These are phyloP conservation scores for Tolypocladium inflatum DNA, from an alignment of 2,329 filamentous ascomycete genomes.

Conservation along the genomic window DNA sequence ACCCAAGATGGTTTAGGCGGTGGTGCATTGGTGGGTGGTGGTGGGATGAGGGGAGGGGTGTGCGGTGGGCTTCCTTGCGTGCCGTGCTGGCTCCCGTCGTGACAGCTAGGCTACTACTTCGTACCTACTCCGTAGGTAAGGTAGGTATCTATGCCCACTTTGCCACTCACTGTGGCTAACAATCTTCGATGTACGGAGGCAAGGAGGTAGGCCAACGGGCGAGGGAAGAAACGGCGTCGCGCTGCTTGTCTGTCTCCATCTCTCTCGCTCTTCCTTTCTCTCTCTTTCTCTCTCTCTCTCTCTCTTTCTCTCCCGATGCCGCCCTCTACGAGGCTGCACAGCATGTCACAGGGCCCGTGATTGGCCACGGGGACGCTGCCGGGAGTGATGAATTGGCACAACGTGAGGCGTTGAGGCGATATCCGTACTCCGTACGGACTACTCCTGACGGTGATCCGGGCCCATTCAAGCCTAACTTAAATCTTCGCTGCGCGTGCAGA, in stretches of 20 bases:
- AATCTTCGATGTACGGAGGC: not conserved
- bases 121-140: too few relatives aligned
- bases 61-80: not conserved
- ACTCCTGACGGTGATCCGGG: not conserved
- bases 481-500: not conserved
- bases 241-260: not conserved
- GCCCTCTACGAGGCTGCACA: not conserved
- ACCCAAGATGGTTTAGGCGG: constrained; percentile 4
- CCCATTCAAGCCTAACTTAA: not conserved
- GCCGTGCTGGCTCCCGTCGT: not conserved
- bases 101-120: too few relatives aligned
- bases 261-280: not conserved
- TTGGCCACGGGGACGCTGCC: not conserved
- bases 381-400: not conserved
- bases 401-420: not conserved
- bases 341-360: not conserved
- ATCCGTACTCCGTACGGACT: too few relatives aligned
- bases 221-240: not conserved
- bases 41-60: not conserved
- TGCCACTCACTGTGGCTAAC: not conserved
- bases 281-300: not conserved
- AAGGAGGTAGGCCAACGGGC: not conserved
- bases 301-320: not conserved
- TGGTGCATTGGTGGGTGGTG: not conserved
- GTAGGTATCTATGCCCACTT: too few relatives aligned